phyloP scores from a whole-genome alignment of 305 asterid genomes.

The Fraxinus ornus region DNA sequence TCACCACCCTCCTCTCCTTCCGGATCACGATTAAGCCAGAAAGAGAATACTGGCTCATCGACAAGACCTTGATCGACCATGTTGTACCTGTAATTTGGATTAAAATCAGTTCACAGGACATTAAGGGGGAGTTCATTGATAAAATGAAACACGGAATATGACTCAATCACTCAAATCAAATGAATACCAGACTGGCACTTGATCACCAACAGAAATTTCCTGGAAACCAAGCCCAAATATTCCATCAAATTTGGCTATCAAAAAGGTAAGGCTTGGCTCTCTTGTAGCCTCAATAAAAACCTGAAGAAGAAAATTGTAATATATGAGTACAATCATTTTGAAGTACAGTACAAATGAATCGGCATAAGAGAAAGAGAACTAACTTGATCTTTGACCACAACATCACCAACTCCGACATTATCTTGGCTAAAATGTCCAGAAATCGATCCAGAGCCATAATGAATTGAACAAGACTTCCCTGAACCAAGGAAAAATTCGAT shows the following conservation, averaged over 20 bases:
- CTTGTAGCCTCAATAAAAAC: slow-evolving; percentile 70
- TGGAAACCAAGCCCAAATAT: slow-evolving; percentile 90
- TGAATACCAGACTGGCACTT: slow-evolving; percentile 75
- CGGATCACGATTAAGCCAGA: slow-evolving; percentile 82
- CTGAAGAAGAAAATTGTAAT: slow-evolving; percentile 32
- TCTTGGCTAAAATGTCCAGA: slow-evolving; percentile 89
- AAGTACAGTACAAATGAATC: neutral
- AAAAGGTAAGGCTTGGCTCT: slow-evolving; percentile 74
- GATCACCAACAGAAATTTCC: slow-evolving; percentile 73
- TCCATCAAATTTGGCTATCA: slow-evolving; percentile 80
- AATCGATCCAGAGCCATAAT: slow-evolving; percentile 79
- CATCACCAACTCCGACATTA: slow-evolving; percentile 75
- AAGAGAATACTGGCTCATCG: slow-evolving; percentile 71
- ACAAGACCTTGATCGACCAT: slow-evolving; percentile 86
- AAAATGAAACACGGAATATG: neutral
- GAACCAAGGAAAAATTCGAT: slow-evolving; percentile 10
- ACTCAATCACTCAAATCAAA: neutral
- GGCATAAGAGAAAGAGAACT: slow-evolving; percentile 17
- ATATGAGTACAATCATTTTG: neutral
- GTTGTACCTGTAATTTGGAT: slow-evolving; percentile 59
- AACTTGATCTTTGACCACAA: slow-evolving; percentile 81
- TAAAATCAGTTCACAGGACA: slow-evolving; percentile 7
- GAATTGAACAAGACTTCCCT: slow-evolving; percentile 75
- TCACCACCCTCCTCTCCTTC: slow-evolving; percentile 81
- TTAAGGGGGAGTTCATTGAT: neutral